These are phyloP conservation scores for Chlamydomonas sp. DNA, from an alignment of 139 green algal genomes.

Conservation along the genomic window DNA sequence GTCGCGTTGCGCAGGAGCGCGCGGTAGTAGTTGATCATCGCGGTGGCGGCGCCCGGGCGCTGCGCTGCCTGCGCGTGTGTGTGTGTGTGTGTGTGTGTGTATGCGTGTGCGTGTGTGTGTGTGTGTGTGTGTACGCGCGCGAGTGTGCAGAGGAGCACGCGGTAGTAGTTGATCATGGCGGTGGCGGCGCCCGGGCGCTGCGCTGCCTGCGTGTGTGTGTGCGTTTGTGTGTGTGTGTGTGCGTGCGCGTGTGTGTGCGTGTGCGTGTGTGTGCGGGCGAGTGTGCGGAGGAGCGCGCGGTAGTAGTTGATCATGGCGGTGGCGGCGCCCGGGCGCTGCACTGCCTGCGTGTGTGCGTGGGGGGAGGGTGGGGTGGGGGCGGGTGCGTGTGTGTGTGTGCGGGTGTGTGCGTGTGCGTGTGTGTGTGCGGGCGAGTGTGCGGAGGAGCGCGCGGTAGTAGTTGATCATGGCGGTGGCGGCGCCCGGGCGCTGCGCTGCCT, in stretches of 20 bases:
- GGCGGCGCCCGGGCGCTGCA: conserved; percentile 19
- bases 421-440: conserved; percentile 17
- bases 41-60: conserved; percentile 25
- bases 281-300: conserved; percentile 7
- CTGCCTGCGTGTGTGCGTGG: too few relatives aligned
- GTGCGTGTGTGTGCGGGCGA: too few relatives aligned
- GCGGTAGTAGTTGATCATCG: conserved; percentile 43
- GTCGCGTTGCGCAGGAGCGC: not conserved
- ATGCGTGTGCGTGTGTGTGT: too few relatives aligned
- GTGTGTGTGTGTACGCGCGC: too few relatives aligned
- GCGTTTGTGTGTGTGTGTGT: too few relatives aligned
- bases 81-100: too few relatives aligned
- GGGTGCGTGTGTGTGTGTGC: too few relatives aligned
- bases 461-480: conserved; percentile 13
- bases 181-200: conserved; percentile 25
- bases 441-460: conserved; percentile 34
- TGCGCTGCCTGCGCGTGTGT: conserved; percentile 10
- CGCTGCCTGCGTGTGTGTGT: conserved; percentile 10
- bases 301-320: conserved; percentile 45
- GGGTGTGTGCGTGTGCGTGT: too few relatives aligned
- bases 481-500: too few relatives aligned
- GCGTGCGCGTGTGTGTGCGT: too few relatives aligned
- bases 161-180: conserved; percentile 43
- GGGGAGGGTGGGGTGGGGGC: too few relatives aligned
- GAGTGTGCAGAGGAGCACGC: not conserved